A percentile compares a stretch with the other conserved stretches of the same genome.
Evolutionary conservation across 1,284 basidiomycete genomes (phyloP).

Genomic region (Sporisorium sorghi): DNA sequence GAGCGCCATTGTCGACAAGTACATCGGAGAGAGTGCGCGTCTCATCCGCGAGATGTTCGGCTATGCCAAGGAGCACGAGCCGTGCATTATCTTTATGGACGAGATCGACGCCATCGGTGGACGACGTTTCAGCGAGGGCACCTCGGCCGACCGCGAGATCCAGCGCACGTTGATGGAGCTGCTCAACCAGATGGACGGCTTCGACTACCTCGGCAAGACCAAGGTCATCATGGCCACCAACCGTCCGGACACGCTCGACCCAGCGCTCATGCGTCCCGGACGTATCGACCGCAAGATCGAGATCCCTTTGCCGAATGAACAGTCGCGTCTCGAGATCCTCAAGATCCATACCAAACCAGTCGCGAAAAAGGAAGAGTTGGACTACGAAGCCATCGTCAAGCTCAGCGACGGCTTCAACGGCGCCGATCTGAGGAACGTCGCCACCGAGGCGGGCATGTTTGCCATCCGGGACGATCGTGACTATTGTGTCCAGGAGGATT

Average conservation of each 20-base stretch:
- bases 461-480: conserved; percentile 91
- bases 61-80: conserved; percentile 95
- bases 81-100: conserved; percentile 99
- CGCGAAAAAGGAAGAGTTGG: conserved; percentile 79
- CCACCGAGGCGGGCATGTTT: conserved; percentile 99
- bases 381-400: conserved; percentile 77
- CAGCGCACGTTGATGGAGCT: conserved; percentile 99
- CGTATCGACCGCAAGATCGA: conserved; percentile 98
- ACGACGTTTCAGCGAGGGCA: conserved; percentile 96
- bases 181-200: conserved; percentile 99
- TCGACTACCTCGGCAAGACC: conserved; percentile 93
- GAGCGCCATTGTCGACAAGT: conserved; percentile 99
- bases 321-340: conserved; percentile 90
- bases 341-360: conserved; percentile 97
- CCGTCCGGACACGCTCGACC: conserved; percentile 81
- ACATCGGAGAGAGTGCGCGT: conserved; percentile 96
- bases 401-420: conserved; percentile 72
- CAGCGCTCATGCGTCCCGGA: conserved; percentile 93
- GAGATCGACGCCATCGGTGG: conserved; percentile 78
- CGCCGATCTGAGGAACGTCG: conserved; percentile 89
- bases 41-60: conserved; percentile 98
- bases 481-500: conserved; percentile 79
- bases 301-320: conserved; percentile 96
- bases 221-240: conserved; percentile 89
- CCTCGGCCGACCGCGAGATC: conserved; percentile 97